Conservation (phyloP, 1,139 yeast species). For the Taphrina flavorubra region DNA sequence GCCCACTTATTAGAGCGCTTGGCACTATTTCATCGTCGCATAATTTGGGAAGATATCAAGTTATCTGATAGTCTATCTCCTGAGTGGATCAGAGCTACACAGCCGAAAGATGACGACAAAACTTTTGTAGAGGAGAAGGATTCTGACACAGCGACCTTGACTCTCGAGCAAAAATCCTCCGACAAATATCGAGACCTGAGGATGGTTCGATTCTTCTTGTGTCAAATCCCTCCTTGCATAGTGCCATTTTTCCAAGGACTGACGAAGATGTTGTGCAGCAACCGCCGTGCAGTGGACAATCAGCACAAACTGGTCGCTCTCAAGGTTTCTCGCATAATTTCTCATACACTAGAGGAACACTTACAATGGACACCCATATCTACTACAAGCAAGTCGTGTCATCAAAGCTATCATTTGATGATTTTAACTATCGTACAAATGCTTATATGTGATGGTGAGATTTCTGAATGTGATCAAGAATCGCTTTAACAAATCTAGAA, state of each 20-base stretch:
- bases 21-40: constrained; percentile 45
- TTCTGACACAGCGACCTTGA: constrained; percentile 44
- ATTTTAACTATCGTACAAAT: constrained; percentile 43
- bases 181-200: constrained; percentile 48
- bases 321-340: constrained; percentile 50
- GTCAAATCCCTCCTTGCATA: constrained; percentile 48
- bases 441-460: constrained; percentile 44
- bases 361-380: constrained; percentile 42
- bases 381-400: background rate
- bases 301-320: constrained; percentile 49
- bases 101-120: constrained; percentile 40
- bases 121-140: constrained; percentile 46
- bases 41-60: constrained; percentile 46
- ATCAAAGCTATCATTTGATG: constrained; percentile 44
- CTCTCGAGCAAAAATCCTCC: constrained; percentile 47
- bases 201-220: constrained; percentile 49
- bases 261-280: constrained; percentile 45
- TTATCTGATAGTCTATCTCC: constrained; percentile 43
- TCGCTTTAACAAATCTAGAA: background rate
- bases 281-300: constrained; percentile 48
- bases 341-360: constrained; percentile 48
- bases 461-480: background rate
- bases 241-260: constrained; percentile 49
- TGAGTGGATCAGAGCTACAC: constrained; percentile 46
- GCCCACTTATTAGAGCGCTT: constrained; percentile 42